These are phyloP conservation scores for Ettlia oleoabundans DNA, from an alignment of 139 green algal species.

Conservation along the genomic window DNA sequence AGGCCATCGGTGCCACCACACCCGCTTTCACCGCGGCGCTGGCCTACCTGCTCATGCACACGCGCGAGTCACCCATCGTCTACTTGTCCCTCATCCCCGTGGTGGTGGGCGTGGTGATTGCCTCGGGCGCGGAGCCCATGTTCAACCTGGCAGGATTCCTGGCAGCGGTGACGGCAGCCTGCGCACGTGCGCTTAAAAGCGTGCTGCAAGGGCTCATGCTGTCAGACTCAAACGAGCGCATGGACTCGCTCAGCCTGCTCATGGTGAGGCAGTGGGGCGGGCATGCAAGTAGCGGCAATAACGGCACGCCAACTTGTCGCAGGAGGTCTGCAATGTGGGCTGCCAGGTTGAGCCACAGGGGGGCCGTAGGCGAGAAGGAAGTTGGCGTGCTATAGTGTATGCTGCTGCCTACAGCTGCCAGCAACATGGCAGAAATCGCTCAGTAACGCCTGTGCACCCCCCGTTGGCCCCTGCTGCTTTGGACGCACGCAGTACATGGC, in stretches of 20 bases:
- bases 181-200: conserved; percentile 77
- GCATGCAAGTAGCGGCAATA: too few species aligned
- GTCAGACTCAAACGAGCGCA: conserved; percentile 75
- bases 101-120: conserved; percentile 88
- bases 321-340: too few species aligned
- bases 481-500: too few species aligned
- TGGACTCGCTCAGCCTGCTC: conserved; percentile 92
- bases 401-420: too few species aligned
- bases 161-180: conserved; percentile 79
- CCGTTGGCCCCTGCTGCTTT: too few species aligned
- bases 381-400: too few species aligned
- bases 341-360: too few species aligned
- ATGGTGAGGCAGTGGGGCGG: too few species aligned
- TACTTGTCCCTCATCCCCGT: conserved; percentile 93
- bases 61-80: conserved; percentile 65
- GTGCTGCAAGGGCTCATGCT: conserved; percentile 79
- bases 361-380: too few species aligned
- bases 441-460: too few species aligned
- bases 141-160: conserved; percentile 92
- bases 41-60: conserved; percentile 60
- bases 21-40: conserved; percentile 95
- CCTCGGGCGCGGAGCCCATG: conserved; percentile 83
- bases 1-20: conserved; percentile 94
- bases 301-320: too few species aligned
- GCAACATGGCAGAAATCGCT: too few species aligned